Conservation (phyloP, 176 grass and related monocot species). For the Tillandsia leiboldiana region DNA sequence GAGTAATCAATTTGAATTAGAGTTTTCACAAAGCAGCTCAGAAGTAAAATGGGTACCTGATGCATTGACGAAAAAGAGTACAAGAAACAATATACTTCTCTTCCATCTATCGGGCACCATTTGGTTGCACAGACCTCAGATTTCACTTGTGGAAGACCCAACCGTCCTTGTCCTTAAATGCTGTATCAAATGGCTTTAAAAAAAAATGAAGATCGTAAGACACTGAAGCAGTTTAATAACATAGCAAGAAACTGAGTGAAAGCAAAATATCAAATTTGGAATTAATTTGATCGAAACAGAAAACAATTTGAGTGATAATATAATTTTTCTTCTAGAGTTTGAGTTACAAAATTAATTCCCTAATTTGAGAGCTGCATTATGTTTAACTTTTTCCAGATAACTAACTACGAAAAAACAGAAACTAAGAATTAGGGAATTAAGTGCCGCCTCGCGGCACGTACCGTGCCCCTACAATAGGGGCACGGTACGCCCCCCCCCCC, state of each 20-base stretch:
- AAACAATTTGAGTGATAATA: not conserved
- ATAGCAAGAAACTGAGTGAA: not conserved
- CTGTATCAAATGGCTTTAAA: conserved; percentile 19
- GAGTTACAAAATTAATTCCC: not conserved
- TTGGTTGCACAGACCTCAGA: conserved; percentile 3
- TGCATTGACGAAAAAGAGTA: conserved; percentile 38
- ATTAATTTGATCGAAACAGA: not conserved
- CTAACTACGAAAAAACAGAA: not conserved
- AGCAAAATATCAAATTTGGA: not conserved
- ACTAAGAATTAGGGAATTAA: not conserved
- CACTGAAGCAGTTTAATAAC: conserved; percentile 2
- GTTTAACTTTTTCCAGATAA: not conserved
- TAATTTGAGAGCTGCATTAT: too few relatives aligned
- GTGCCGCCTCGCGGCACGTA: too few relatives aligned
- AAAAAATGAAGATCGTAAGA: not conserved
- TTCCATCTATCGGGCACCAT: conserved; percentile 33
- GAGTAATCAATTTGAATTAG: too few relatives aligned
- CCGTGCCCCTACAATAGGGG: too few relatives aligned
- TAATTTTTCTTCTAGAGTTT: not conserved
- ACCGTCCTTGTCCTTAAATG: conserved; percentile 8
- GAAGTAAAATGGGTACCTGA: conserved; percentile 48
- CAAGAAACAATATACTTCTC: conserved; percentile 26
- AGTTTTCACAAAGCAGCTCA: not conserved
- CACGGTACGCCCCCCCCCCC: too few relatives aligned
- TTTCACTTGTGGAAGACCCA: not conserved